Conservation (phyloP, 768 basidiomycete genomes). For the Boletus eberwhitei region DNA sequence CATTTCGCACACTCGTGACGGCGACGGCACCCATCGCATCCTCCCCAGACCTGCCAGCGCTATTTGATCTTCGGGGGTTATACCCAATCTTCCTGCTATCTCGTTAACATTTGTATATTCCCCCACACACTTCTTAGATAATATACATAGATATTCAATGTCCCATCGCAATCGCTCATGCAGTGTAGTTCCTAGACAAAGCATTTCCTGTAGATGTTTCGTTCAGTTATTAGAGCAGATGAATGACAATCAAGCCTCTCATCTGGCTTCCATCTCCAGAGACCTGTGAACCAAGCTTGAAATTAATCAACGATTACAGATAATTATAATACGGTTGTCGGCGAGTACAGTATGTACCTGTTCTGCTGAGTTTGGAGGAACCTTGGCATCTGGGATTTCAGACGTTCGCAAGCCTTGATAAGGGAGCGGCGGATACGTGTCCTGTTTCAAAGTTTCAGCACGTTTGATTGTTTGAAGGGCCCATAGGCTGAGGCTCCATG, state of each 20-base stretch:
- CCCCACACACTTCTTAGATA: not conserved
- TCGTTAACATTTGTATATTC: slow-evolving; percentile 4
- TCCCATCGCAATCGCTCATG: not conserved
- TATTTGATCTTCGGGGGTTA: not conserved
- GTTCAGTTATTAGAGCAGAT: not conserved
- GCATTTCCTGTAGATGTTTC: not conserved
- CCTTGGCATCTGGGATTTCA: not conserved
- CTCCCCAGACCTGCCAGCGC: not conserved
- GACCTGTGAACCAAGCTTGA: too few relatives aligned
- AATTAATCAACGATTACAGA: not conserved
- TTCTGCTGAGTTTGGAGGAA: not conserved
- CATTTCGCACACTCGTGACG: slow-evolving; percentile 1
- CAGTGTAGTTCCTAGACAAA: slow-evolving; percentile 7
- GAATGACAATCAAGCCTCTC: not conserved
- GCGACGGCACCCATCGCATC: not conserved
- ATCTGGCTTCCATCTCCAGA: not conserved
- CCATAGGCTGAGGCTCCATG: too few relatives aligned
- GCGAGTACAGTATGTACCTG: not conserved
- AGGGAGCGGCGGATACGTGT: not conserved
- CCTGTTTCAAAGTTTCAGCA: too few relatives aligned
- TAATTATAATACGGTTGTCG: too few relatives aligned
- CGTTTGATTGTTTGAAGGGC: too few relatives aligned
- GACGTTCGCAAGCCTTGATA: not conserved
- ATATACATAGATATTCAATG: slow-evolving; percentile 6
- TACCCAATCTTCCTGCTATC: not conserved